phyloP scores from a whole-genome alignment of 768 basidiomycete genomes.

The Podaxis rugospora region DNA sequence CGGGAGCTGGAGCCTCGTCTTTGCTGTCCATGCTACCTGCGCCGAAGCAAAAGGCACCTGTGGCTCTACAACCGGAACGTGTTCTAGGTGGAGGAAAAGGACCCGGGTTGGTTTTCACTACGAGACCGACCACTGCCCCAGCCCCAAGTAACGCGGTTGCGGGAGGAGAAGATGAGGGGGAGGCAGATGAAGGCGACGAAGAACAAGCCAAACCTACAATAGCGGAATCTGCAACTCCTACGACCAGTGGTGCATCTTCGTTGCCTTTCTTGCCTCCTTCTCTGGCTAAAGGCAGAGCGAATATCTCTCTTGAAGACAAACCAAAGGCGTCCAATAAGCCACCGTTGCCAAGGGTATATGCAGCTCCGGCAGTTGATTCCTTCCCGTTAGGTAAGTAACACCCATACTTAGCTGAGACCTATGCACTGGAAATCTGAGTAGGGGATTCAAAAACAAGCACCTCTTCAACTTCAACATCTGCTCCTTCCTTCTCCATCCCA shows the following conservation, averaged over 20 bases:
- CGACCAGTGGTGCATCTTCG: conserved; percentile 15
- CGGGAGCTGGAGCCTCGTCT: conserved; percentile 59
- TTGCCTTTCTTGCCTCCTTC: conserved; percentile 57
- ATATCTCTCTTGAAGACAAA: conserved; percentile 50
- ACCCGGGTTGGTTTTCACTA: conserved; percentile 58
- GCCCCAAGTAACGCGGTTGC: conserved; percentile 6
- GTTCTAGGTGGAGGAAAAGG: conserved; percentile 63
- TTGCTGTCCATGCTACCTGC: conserved; percentile 72
- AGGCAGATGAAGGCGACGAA: conserved; percentile 20
- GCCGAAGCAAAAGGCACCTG: conserved; percentile 54
- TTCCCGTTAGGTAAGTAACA: conserved; percentile 56
- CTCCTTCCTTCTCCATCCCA: conserved; percentile 21
- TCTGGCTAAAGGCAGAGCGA: conserved; percentile 54
- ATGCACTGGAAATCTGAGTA: neutral
- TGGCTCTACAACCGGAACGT: conserved; percentile 39
- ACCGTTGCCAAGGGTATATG: conserved; percentile 12
- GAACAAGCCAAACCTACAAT: conserved; percentile 16
- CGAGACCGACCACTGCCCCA: conserved; percentile 15
- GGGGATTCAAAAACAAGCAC: conserved; percentile 12
- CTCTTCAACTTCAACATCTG: conserved; percentile 21
- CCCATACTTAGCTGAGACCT: neutral
- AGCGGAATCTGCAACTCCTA: conserved; percentile 6
- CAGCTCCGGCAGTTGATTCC: conserved; percentile 50
- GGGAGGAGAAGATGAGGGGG: neutral
- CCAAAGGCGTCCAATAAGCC: conserved; percentile 12